Evolutionary conservation across 495 filamentous ascomycete species (phyloP).

Genomic region (Neurospora sp.): DNA sequence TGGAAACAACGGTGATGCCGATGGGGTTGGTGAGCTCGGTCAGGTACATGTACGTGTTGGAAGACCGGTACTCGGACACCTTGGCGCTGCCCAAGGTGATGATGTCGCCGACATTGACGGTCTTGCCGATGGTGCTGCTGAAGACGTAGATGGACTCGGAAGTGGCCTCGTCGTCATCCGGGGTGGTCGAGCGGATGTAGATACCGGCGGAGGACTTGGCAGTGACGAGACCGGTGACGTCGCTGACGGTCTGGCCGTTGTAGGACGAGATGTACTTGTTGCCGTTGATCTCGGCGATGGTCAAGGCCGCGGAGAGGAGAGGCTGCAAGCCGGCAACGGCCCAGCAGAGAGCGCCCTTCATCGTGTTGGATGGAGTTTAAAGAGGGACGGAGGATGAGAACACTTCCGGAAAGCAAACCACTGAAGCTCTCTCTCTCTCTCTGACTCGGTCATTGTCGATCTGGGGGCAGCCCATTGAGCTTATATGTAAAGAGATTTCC

Average conservation of each 20-base stretch:
- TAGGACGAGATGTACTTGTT: conserved; percentile 48
- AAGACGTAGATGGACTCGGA: conserved; percentile 49
- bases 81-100: conserved; percentile 41
- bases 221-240: conserved; percentile 48
- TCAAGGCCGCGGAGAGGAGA: conserved; percentile 28
- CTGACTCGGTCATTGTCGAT: not conserved
- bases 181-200: conserved; percentile 44
- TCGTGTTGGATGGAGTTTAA: conserved; percentile 10
- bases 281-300: conserved; percentile 53
- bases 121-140: conserved; percentile 24
- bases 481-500: not conserved
- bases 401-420: not conserved
- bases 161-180: conserved; percentile 34
- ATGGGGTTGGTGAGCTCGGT: conserved; percentile 43
- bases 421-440: not conserved
- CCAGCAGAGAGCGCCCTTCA: conserved; percentile 7
- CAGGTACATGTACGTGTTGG: conserved; percentile 39
- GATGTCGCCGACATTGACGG: conserved; percentile 43
- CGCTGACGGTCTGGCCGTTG: conserved; percentile 37
- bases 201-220: conserved; percentile 48
- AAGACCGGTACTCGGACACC: conserved; percentile 46
- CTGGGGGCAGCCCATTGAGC: not conserved
- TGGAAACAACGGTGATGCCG: conserved; percentile 36
- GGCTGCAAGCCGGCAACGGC: conserved; percentile 15
- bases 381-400: not conserved